Percentiles rank a stretch among this genome's conserved stretches.
Conservation (phyloP, 345 rosid species). For the Linum tenue region DNA sequence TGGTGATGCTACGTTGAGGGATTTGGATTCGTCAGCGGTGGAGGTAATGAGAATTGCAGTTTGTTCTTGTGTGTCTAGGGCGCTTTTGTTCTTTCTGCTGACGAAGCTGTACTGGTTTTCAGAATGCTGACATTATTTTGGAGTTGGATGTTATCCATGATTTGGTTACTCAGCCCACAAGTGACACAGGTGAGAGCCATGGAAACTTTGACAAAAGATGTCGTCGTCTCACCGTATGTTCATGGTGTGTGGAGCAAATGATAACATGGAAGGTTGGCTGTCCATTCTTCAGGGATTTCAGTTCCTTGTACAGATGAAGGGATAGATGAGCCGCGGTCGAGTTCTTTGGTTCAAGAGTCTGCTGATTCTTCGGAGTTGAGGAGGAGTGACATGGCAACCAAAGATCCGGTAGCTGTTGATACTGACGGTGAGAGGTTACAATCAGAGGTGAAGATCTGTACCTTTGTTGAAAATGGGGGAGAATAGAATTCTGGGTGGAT, state of each 20-base stretch:
- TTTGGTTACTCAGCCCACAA: conserved; percentile 2
- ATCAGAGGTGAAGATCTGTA: conserved; percentile 26
- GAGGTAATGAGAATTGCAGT: too few species aligned
- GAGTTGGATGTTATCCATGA: neutral
- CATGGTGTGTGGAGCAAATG: neutral
- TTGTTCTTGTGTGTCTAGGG: too few species aligned
- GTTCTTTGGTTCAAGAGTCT: conserved; percentile 4
- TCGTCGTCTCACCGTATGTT: too few species aligned
- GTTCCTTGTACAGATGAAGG: conserved; percentile 2
- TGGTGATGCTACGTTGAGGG: neutral
- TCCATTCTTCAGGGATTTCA: conserved; percentile 16
- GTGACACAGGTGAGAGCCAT: conserved; percentile 7
- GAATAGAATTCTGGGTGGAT: neutral
- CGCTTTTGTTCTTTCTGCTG: too few species aligned
- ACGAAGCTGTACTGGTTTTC: too few species aligned
- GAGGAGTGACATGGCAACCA: conserved; percentile 5
- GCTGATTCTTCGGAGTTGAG: conserved; percentile 5
- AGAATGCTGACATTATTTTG: neutral
- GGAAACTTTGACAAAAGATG: too few species aligned
- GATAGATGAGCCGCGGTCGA: neutral
- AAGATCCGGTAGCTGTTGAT: conserved; percentile 5
- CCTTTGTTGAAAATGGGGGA: too few species aligned
- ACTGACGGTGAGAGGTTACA: conserved; percentile 14
- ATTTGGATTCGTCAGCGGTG: too few species aligned
- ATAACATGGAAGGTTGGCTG: neutral